A percentile compares a stretch with the other conserved stretches of the same genome.
Conservation (phyloP, 805 yeast species). For the Yueomyces sinensis region DNA sequence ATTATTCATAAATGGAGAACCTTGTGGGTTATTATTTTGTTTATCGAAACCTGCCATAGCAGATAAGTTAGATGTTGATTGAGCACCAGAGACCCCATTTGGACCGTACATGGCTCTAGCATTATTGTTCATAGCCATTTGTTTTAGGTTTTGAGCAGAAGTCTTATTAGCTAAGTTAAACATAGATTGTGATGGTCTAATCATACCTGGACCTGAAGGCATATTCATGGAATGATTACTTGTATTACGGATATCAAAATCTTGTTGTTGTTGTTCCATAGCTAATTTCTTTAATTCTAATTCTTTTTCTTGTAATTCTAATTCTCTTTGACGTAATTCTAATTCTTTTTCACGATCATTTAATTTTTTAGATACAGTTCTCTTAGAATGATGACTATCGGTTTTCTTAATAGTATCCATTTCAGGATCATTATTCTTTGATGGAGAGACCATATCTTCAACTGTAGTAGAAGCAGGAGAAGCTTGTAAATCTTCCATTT, state of each 20-base stretch:
- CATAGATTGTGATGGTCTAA: not conserved
- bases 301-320: conserved; percentile 25
- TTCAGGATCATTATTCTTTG: not conserved
- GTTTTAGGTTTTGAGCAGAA: conserved; percentile 7
- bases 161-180: conserved; percentile 7
- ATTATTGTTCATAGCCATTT: conserved; percentile 8
- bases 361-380: not conserved
- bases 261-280: conserved; percentile 10
- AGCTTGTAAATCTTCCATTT: not conserved
- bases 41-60: not conserved
- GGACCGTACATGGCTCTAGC: conserved; percentile 20
- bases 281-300: conserved; percentile 20
- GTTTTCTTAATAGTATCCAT: not conserved
- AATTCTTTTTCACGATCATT: conserved; percentile 13
- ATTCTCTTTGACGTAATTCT: conserved; percentile 21
- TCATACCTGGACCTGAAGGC: not conserved
- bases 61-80: conserved; percentile 3
- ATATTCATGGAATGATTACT: not conserved
- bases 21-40: too few species aligned
- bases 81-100: conserved; percentile 3
- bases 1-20: not conserved
- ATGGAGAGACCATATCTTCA: not conserved
- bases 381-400: not conserved
- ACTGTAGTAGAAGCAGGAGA: not conserved
- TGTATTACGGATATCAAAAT: conserved; percentile 1